Conservation (phyloP, 495 filamentous ascomycete genomes). For the Entonaema liquescens region DNA sequence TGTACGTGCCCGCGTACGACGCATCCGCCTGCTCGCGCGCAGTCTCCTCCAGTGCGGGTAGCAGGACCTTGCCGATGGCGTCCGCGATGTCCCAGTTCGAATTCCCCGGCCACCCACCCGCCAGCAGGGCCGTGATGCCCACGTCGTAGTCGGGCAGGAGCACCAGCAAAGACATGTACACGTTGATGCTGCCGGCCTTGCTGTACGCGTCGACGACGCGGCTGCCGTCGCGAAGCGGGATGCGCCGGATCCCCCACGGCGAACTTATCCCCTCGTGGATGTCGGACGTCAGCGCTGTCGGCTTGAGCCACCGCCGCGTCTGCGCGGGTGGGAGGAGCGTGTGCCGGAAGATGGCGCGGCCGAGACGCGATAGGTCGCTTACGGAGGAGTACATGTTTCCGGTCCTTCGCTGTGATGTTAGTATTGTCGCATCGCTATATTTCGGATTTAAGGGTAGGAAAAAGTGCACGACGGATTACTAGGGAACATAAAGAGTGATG, state of each 20-base stretch:
- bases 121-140: constrained; percentile 49
- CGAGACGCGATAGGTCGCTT: constrained; percentile 61
- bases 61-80: constrained; percentile 50
- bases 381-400: constrained; percentile 66
- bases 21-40: constrained; percentile 55
- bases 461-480: too few species aligned
- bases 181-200: constrained; percentile 62
- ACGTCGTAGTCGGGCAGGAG: constrained; percentile 64
- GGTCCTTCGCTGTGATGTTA: constrained; percentile 49
- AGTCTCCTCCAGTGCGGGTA: constrained; percentile 56
- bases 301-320: constrained; percentile 68
- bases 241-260: constrained; percentile 66
- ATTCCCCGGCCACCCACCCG: constrained; percentile 59
- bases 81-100: constrained; percentile 59
- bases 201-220: constrained; percentile 61
- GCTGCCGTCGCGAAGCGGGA: constrained; percentile 50
- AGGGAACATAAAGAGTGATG: neutral
- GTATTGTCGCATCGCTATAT: neutral
- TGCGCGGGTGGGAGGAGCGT: constrained; percentile 53
- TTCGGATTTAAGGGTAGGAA: neutral
- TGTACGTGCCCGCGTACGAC: constrained; percentile 56
- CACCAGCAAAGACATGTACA: constrained; percentile 58
- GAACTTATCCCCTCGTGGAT: constrained; percentile 57
- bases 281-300: constrained; percentile 57
- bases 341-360: constrained; percentile 63